Evolutionary conservation across 2,329 filamentous ascomycete species (phyloP).

Genomic region (Fusarium fracticaudum): DNA sequence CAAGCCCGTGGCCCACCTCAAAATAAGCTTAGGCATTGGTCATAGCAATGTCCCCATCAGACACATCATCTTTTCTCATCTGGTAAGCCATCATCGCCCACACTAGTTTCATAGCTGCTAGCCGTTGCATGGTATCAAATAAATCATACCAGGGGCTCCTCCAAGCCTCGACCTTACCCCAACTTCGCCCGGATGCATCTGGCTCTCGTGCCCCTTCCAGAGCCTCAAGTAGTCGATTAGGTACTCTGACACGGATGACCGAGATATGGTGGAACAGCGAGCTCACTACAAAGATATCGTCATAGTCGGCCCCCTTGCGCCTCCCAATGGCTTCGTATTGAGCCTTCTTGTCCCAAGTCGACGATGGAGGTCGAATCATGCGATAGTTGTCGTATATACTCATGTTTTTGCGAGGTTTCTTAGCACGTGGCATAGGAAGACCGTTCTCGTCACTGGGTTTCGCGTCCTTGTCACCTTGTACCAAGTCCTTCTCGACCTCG

Average conservation of each 20-base stretch:
- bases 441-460: constrained; percentile 41
- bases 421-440: constrained; percentile 45
- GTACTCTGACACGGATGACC: constrained; percentile 67
- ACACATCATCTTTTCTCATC: constrained; percentile 57
- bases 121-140: constrained; percentile 62
- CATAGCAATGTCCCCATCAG: constrained; percentile 43
- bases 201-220: constrained; percentile 57
- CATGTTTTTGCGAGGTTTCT: constrained; percentile 64
- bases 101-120: constrained; percentile 65
- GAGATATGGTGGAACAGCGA: constrained; percentile 70
- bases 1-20: background rate
- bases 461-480: constrained; percentile 59
- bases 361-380: constrained; percentile 66
- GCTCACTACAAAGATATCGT: constrained; percentile 71
- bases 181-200: constrained; percentile 52
- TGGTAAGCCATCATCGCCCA: constrained; percentile 70
- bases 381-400: constrained; percentile 72
- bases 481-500: constrained; percentile 62
- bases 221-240: constrained; percentile 61
- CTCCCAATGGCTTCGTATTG: constrained; percentile 67
- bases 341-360: constrained; percentile 69
- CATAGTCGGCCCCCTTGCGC: constrained; percentile 56
- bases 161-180: constrained; percentile 64
- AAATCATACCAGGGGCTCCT: constrained; percentile 71
- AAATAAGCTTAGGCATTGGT: constrained; percentile 35